Percentiles rank a stretch among this genome's conserved stretches.
These are phyloP conservation scores for Scorias spongiosa DNA, from an alignment of 2,329 filamentous ascomycete species.

Conservation along the genomic window DNA sequence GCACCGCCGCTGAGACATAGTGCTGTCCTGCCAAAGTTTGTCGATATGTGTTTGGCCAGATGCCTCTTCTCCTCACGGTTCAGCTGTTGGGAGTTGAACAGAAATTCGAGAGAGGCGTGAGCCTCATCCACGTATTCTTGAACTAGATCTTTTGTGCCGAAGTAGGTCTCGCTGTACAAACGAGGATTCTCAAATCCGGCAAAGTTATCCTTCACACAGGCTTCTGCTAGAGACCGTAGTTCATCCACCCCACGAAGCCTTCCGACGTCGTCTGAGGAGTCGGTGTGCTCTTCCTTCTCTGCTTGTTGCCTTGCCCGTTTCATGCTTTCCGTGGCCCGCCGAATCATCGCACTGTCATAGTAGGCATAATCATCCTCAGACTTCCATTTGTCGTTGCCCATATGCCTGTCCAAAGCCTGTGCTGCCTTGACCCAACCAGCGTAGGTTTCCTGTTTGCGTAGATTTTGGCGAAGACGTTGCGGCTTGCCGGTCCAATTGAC, in stretches of 20 bases:
- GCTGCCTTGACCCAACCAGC: conserved; percentile 71
- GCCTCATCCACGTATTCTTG: conserved; percentile 84
- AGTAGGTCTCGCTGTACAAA: conserved; percentile 95
- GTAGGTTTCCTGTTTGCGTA: conserved; percentile 62
- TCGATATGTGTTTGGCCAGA: conserved; percentile 75
- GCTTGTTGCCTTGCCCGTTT: conserved; percentile 40
- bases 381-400: conserved; percentile 72
- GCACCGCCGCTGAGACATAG: conserved; percentile 87
- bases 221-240: conserved; percentile 62
- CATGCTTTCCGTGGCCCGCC: conserved; percentile 62
- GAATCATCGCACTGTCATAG: conserved; percentile 78
- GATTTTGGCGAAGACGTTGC: conserved; percentile 51
- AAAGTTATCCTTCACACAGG: conserved; percentile 96
- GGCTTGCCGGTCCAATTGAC: conserved; percentile 76
- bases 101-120: conserved; percentile 50
- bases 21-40: conserved; percentile 84
- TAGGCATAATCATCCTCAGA: conserved; percentile 57
- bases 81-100: conserved; percentile 54
- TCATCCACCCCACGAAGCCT: conserved; percentile 50
- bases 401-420: conserved; percentile 59
- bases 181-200: conserved; percentile 85
- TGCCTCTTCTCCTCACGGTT: conserved; percentile 57
- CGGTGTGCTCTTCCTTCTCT: conserved; percentile 40
- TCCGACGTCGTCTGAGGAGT: conserved; percentile 1
- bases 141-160: conserved; percentile 87